Evolutionary conservation across 768 basidiomycete species (phyloP).

Genomic region (Pholiota conissans): DNA sequence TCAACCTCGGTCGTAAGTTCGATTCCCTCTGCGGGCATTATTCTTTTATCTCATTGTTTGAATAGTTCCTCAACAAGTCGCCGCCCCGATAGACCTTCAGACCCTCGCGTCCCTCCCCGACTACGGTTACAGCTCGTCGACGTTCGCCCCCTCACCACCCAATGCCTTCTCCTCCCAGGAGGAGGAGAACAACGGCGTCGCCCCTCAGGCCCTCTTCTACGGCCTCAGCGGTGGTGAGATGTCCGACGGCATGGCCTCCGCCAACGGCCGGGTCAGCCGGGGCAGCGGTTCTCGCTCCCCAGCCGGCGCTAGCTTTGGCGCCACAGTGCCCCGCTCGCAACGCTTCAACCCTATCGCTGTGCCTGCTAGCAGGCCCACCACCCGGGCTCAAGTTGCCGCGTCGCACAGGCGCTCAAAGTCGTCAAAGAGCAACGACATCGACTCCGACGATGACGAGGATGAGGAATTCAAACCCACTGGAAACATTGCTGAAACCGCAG

Average conservation of each 20-base stretch:
- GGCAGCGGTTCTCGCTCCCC: slow-evolving; percentile 63
- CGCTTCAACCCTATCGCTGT: slow-evolving; percentile 77
- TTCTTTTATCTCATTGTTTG: slow-evolving; percentile 14
- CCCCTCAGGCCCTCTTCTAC: slow-evolving; percentile 69
- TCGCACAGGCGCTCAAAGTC: slow-evolving; percentile 41
- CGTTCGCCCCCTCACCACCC: slow-evolving; percentile 53
- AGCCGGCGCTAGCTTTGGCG: slow-evolving; percentile 48
- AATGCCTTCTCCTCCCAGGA: slow-evolving; percentile 61
- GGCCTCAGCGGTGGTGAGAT: slow-evolving; percentile 71
- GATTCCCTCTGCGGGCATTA: slow-evolving; percentile 4
- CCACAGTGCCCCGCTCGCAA: slow-evolving; percentile 71
- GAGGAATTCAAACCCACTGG: slow-evolving; percentile 68
- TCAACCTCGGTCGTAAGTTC: slow-evolving; percentile 64
- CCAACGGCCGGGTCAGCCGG: slow-evolving; percentile 57
- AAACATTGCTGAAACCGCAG: slow-evolving; percentile 44
- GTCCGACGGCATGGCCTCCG: slow-evolving; percentile 66
- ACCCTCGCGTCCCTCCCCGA: slow-evolving; percentile 56
- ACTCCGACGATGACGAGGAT: slow-evolving; percentile 62
- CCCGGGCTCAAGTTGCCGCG: slow-evolving; percentile 28
- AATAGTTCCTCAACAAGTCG: slow-evolving; percentile 54
- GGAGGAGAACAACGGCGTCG: slow-evolving; percentile 54
- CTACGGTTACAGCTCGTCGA: slow-evolving; percentile 55
- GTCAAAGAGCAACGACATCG: slow-evolving; percentile 58
- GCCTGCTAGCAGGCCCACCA: slow-evolving; percentile 55
- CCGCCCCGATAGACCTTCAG: slow-evolving; percentile 65